Evolutionary conservation across 1,284 basidiomycete species (phyloP).

Genomic region (Cryptococcus sp.): DNA sequence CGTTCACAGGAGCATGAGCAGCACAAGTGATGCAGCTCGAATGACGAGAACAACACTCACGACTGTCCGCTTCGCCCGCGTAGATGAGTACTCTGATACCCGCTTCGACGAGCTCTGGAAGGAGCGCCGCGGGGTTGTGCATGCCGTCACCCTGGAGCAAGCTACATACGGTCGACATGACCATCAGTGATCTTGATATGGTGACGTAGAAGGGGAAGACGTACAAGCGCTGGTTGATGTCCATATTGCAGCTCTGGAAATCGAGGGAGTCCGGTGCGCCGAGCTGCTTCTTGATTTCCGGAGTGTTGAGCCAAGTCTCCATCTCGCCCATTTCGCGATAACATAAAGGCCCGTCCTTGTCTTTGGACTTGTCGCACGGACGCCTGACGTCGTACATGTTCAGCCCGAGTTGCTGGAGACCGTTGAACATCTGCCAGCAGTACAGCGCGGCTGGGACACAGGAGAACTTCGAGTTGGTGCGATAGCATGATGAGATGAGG

Average conservation of each 20-base stretch:
- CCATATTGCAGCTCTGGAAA: slow-evolving; percentile 64
- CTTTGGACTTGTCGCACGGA: slow-evolving; percentile 63
- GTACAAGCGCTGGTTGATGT: slow-evolving; percentile 56
- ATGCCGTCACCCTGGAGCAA: slow-evolving; percentile 72
- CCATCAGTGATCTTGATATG: not conserved
- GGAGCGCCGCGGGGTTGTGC: slow-evolving; percentile 71
- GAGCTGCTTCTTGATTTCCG: slow-evolving; percentile 69
- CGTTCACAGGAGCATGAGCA: not conserved
- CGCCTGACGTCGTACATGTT: slow-evolving; percentile 78
- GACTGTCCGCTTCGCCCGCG: slow-evolving; percentile 81
- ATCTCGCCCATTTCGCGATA: slow-evolving; percentile 78
- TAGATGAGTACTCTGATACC: slow-evolving; percentile 78
- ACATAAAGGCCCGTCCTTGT: slow-evolving; percentile 66
- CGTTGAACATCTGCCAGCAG: slow-evolving; percentile 58
- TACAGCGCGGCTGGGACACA: slow-evolving; percentile 59
- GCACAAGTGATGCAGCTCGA: not conserved
- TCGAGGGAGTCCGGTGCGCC: slow-evolving; percentile 65
- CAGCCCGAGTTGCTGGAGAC: slow-evolving; percentile 57
- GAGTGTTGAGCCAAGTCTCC: slow-evolving; percentile 73
- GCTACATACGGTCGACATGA: slow-evolving; percentile 23
- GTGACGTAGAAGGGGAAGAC: slow-evolving; percentile 3
- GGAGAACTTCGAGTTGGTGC: slow-evolving; percentile 56
- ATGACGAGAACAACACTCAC: slow-evolving; percentile 22
- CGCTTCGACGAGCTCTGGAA: slow-evolving; percentile 72
- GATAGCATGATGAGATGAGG: slow-evolving; percentile 53